phyloP scores from a whole-genome alignment of 768 basidiomycete genomes.

The Tricholomella constricta region DNA sequence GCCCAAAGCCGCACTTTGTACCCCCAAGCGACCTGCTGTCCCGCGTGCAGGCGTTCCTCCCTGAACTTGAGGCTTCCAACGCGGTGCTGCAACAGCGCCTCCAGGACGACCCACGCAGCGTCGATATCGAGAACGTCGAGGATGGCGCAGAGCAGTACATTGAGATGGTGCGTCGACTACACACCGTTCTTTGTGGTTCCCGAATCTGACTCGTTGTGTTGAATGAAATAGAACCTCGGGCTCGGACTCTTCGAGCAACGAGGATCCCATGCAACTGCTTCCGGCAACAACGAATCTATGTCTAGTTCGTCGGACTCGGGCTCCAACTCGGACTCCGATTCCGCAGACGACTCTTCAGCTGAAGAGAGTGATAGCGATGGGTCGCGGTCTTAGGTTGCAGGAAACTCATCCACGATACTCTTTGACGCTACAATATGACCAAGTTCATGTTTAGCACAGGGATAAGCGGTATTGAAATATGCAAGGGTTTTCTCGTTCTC shows the following conservation, averaged over 20 bases:
- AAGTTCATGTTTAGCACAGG: too few relatives aligned
- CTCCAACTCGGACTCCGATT: constrained; percentile 34
- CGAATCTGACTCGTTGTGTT: background rate
- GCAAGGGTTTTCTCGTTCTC: too few relatives aligned
- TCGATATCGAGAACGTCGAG: constrained; percentile 70
- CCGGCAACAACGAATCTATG: constrained; percentile 22
- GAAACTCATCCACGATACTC: too few relatives aligned
- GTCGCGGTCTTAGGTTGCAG: too few relatives aligned
- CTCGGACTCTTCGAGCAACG: constrained; percentile 60
- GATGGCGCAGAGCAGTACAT: constrained; percentile 54
- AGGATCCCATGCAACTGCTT: constrained; percentile 7
- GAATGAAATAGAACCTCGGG: constrained; percentile 55
- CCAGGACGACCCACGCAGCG: constrained; percentile 47
- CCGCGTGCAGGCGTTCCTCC: constrained; percentile 68
- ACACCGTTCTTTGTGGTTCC: background rate
- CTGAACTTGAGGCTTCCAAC: constrained; percentile 67
- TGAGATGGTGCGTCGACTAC: constrained; percentile 54
- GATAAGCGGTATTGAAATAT: too few relatives aligned
- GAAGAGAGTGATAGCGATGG: background rate
- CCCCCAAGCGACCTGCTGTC: constrained; percentile 55
- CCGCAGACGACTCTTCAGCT: background rate
- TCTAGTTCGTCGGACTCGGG: constrained; percentile 22
- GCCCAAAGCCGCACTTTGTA: constrained; percentile 27
- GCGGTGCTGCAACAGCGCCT: constrained; percentile 47
- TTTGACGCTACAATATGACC: too few relatives aligned